Conservation (phyloP, 75 land plant genomes). For the Cunninghamia lanceolata region DNA sequence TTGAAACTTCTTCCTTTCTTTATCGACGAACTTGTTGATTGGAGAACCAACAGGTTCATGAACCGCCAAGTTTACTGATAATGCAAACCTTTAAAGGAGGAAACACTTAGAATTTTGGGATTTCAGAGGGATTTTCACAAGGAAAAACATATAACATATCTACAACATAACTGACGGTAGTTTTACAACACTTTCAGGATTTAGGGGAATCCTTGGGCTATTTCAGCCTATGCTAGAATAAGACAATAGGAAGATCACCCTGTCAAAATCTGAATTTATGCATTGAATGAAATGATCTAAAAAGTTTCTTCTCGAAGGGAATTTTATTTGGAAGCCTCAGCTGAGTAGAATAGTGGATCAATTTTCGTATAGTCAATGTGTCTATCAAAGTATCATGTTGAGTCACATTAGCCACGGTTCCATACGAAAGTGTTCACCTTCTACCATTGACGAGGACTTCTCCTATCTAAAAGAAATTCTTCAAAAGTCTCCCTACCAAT, state of each 20-base stretch:
- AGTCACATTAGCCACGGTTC: slow-evolving; percentile 76
- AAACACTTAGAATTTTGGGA: too few relatives aligned
- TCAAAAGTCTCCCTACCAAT: slow-evolving; percentile 43
- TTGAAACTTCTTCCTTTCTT: too few relatives aligned
- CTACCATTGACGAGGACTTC: slow-evolving; percentile 59
- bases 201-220: too few relatives aligned
- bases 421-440: slow-evolving; percentile 43
- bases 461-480: slow-evolving; percentile 37
- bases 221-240: too few relatives aligned
- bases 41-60: too few relatives aligned
- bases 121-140: too few relatives aligned
- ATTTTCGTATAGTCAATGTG: slow-evolving; percentile 71
- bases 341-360: slow-evolving; percentile 66
- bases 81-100: too few relatives aligned
- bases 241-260: slow-evolving; percentile 52
- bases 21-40: too few relatives aligned
- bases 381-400: slow-evolving; percentile 69
- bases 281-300: slow-evolving; percentile 89
- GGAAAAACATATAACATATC: too few relatives aligned
- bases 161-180: too few relatives aligned
- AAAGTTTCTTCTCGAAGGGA: slow-evolving; percentile 51
- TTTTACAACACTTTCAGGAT: too few relatives aligned
- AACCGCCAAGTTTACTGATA: too few relatives aligned
- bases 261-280: slow-evolving; percentile 83
- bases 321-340: slow-evolving; percentile 54